Percentiles rank a stretch among this genome's conserved stretches.
Conservation (phyloP, 148 eudicot species). For the Chenopodium quinoa region DNA sequence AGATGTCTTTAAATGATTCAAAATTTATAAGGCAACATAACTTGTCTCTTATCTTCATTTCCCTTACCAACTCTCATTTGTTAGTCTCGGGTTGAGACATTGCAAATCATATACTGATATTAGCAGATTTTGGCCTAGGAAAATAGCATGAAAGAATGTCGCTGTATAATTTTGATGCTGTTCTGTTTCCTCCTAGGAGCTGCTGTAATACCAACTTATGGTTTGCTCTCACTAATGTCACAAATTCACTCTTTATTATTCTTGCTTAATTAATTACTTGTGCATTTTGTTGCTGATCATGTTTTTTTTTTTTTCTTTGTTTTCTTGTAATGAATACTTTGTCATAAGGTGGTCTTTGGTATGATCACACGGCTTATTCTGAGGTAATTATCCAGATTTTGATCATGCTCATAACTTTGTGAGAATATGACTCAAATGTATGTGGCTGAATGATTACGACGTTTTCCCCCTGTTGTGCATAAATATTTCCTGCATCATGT, state of each 20-base stretch:
- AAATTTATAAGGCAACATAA: background rate
- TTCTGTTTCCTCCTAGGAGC: conserved; percentile 4
- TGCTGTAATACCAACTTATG: background rate
- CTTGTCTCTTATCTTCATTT: background rate
- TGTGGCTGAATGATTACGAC: background rate
- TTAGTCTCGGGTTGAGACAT: background rate
- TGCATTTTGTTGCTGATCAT: background rate
- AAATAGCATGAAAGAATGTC: conserved; percentile 13
- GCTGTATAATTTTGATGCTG: background rate
- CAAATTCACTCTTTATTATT: background rate
- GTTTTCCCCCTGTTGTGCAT: background rate
- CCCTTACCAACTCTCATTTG: conserved; percentile 5
- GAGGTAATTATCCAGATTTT: conserved; percentile 10
- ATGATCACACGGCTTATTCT: conserved; percentile 24
- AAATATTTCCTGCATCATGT: too few relatives aligned
- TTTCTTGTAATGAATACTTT: too few relatives aligned
- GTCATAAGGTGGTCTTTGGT: conserved; percentile 6
- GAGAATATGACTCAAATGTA: background rate
- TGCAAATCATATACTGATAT: background rate
- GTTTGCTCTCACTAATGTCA: conserved; percentile 2
- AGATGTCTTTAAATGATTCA: background rate
- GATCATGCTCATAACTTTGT: too few relatives aligned
- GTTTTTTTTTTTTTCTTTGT: too few relatives aligned
- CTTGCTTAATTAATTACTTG: background rate
- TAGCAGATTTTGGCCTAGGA: conserved; percentile 2